These are phyloP conservation scores for Auricularia heimuer DNA, from an alignment of 768 basidiomycete species.

Conservation along the genomic window DNA sequence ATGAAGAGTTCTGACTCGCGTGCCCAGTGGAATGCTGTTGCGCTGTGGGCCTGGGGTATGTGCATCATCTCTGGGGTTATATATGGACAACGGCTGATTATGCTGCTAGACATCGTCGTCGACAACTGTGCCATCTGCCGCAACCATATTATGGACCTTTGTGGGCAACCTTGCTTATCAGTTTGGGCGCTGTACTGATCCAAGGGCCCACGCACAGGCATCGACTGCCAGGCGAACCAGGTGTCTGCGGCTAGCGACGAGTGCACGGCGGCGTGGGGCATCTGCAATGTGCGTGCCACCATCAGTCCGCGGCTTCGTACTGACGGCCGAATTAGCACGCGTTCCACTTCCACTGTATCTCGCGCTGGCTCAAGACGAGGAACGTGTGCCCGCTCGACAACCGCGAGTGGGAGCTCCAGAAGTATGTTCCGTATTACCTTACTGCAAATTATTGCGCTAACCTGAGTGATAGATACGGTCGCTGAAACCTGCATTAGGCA, in stretches of 20 bases:
- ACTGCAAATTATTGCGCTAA: not conserved
- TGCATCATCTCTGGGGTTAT: constrained; percentile 1
- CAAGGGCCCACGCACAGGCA: constrained; percentile 47
- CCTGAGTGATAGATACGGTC: not conserved
- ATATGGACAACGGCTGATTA: constrained; percentile 8
- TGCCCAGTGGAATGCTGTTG: constrained; percentile 92
- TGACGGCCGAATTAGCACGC: constrained; percentile 58
- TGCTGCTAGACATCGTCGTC: constrained; percentile 74
- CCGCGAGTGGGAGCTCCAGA: constrained; percentile 94
- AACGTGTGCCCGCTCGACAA: constrained; percentile 94
- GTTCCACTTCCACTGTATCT: constrained; percentile 99
- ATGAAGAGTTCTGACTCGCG: not conserved
- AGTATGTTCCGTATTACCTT: constrained; percentile 40
- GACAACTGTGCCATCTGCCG: constrained; percentile 99
- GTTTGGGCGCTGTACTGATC: not conserved
- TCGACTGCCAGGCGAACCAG: constrained; percentile 99
- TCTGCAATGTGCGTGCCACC: constrained; percentile 71
- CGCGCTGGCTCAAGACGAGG: constrained; percentile 96
- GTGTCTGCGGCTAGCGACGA: constrained; percentile 94
- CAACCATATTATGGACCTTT: constrained; percentile 99
- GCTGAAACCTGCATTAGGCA: not conserved
- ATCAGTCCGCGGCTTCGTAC: not conserved
- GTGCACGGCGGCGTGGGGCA: constrained; percentile 98
- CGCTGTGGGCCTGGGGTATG: constrained; percentile 97
- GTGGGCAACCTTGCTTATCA: constrained; percentile 37